Evolutionary conservation across 352 stramenopile genomes (phyloP), one percentile per base, ranked within the genome.

Genomic region (Pythium brassicae): DNA sequence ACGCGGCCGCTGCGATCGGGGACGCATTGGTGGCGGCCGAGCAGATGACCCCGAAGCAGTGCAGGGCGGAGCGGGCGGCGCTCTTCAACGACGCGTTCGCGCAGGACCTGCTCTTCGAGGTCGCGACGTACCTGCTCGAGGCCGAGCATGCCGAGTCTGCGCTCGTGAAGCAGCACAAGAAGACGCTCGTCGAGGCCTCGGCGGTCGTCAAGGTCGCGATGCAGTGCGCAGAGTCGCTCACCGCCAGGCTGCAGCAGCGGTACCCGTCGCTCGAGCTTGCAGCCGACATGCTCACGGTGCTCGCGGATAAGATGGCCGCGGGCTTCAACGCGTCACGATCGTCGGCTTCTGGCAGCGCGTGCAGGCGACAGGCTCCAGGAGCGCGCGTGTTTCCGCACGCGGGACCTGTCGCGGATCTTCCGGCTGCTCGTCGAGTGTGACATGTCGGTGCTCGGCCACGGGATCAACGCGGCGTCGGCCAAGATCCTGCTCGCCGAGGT

Each of bases 141-240:
- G 35, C 71, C 6, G 51, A 62, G 15, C 58, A 70, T 15, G 23
- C 71, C 1, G 48, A 53, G 14, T 71, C 69, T n/a, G 39, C 56
- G 12, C 55, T 70, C 15, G 69, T 78, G 19, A 75, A 75, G 46
- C 54, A 56, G 14, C 51, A 75, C 48, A 26, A 57, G 26, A 69
- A 65, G 20, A 75, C 69, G 20, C 52, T 78, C 51, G 44, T 78
- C 19, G 69, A 78, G n/a, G 63, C 69, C 12, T 68, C 66, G 0
- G 56, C 67, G 1, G 69, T 73, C 25, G 63, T 63, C 0, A 66
- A 75, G 17, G 23, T 69, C 17, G 67, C 70, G 1, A 73, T 71
- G 26, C 42, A 69, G 10, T 51, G 39, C 26, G 66, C 59, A 0
- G 50, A 15, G 0, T 45, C 59, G 1, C 50, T 71, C 11, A 69